Evolutionary conservation across 1,284 basidiomycete genomes (phyloP), one percentile per base, ranked within the genome.

Genomic region (Xerocomus amazonicus): DNA sequence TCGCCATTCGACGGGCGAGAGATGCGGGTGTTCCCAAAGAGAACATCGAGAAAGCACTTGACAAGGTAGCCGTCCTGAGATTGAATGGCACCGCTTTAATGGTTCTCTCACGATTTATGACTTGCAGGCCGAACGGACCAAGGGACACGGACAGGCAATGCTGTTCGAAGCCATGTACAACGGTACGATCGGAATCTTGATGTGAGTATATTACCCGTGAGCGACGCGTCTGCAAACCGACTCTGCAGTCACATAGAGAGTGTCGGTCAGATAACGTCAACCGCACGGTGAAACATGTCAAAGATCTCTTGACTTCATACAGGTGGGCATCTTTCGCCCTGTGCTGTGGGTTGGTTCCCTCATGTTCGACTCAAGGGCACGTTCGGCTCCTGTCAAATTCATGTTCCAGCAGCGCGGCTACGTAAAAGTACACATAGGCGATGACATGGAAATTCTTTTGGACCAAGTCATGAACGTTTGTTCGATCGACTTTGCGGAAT

Each of bases 241-340:
- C 47, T 38, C 45, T 43, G 19, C 58, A 66, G 54, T 38, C 46
- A 40, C 55, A 48, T 59, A 92, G 90, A 63, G 90, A 92, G 68
- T 90, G 85, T 62, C 64, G 84, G 40, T 86, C 87, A 27, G 82
- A 90, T 59, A 92, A 92, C 59, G 70, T 75, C 27, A 84, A 83
- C 47, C 79, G 89, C 36, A 90, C 89, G 6, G 72, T 85, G 33
- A 77, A 80, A 48, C 76, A 76, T 48, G 70, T 92, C 40, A 80
- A 80, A 42, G 80, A 84, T 52, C 73, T 83, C 19, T 66, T 92
- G 45, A 75, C 73, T 29, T 68, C 71, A 33, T 74, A 85, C 59
- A 75, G 77, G 90, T 90, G 55, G 51, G 77, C 63, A 12, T 50
- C 17, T 3, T 9, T 43, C 6, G 41, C 17, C 23, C 26, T n/a